Evolutionary conservation across 2,329 filamentous ascomycete species (phyloP).

Genomic region (Pyricularia sp.): DNA sequence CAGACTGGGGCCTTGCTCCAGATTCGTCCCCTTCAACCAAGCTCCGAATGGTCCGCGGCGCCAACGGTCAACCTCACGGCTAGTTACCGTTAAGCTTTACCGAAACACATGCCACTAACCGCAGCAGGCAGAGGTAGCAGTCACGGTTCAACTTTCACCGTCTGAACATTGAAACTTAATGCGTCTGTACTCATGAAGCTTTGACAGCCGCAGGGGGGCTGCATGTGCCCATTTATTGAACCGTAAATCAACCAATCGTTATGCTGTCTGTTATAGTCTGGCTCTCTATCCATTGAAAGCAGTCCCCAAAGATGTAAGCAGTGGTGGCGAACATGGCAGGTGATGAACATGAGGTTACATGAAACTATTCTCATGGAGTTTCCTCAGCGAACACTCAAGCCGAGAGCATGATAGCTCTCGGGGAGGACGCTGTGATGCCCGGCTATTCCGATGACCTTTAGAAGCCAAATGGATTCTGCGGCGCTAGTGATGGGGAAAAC

Average conservation of each 20-base stretch:
- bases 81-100: neutral
- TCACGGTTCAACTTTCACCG: neutral
- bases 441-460: constrained; percentile 7
- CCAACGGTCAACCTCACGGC: neutral
- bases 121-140: neutral
- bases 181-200: neutral
- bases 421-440: neutral
- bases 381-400: neutral
- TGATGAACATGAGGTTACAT: neutral
- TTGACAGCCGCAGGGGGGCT: neutral
- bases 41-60: neutral
- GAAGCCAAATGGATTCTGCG: constrained; percentile 22
- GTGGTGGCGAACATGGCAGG: neutral
- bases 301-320: neutral
- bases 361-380: neutral
- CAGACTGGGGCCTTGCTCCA: neutral
- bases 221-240: neutral
- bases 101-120: neutral
- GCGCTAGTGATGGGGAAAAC: constrained; percentile 12
- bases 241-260: neutral
- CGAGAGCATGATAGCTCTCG: neutral
- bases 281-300: neutral
- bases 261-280: neutral
- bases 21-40: neutral
- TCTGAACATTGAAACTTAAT: neutral